Evolutionary conservation across 2,329 filamentous ascomycete species (phyloP).

Genomic region (Fusarium austroafricanum): DNA sequence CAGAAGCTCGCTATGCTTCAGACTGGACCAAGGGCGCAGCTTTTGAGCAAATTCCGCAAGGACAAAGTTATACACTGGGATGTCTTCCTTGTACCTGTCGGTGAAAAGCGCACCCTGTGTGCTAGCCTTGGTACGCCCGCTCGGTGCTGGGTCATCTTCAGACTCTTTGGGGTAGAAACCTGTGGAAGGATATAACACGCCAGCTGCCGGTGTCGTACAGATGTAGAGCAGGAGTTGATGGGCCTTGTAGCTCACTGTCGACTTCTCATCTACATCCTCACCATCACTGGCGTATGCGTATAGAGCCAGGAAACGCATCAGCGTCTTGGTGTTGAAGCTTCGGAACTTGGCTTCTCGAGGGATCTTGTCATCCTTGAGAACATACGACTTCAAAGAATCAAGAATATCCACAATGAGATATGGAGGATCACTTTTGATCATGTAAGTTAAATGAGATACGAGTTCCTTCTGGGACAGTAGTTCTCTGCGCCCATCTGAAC

Average conservation of each 20-base stretch:
- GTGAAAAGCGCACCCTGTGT: slow-evolving; percentile 78
- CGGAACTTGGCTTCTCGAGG: slow-evolving; percentile 79
- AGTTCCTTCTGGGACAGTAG: slow-evolving; percentile 84
- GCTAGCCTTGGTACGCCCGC: slow-evolving; percentile 55
- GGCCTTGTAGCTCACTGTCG: slow-evolving; percentile 72
- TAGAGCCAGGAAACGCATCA: slow-evolving; percentile 77
- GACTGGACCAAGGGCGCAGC: slow-evolving; percentile 84
- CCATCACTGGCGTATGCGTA: slow-evolving; percentile 69
- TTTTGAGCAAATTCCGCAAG: slow-evolving; percentile 82
- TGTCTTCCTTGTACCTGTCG: slow-evolving; percentile 71
- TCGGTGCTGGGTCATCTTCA: slow-evolving; percentile 58
- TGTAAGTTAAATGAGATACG: slow-evolving; percentile 82
- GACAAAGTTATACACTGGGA: slow-evolving; percentile 82
- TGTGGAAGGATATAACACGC: slow-evolving; percentile 78
- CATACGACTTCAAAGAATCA: slow-evolving; percentile 73
- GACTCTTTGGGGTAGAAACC: slow-evolving; percentile 87
- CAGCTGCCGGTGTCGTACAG: slow-evolving; percentile 79
- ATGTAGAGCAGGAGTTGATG: slow-evolving; percentile 80
- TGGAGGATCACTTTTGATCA: slow-evolving; percentile 81
- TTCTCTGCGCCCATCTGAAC: slow-evolving; percentile 81
- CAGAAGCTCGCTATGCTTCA: slow-evolving; percentile 83
- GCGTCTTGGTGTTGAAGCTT: slow-evolving; percentile 78
- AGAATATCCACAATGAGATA: slow-evolving; percentile 81
- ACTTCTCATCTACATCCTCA: slow-evolving; percentile 55
- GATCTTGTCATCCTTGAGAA: slow-evolving; percentile 81